phyloP scores from a whole-genome alignment of 2,329 filamentous ascomycete species.

The Chaetomium sp. region DNA sequence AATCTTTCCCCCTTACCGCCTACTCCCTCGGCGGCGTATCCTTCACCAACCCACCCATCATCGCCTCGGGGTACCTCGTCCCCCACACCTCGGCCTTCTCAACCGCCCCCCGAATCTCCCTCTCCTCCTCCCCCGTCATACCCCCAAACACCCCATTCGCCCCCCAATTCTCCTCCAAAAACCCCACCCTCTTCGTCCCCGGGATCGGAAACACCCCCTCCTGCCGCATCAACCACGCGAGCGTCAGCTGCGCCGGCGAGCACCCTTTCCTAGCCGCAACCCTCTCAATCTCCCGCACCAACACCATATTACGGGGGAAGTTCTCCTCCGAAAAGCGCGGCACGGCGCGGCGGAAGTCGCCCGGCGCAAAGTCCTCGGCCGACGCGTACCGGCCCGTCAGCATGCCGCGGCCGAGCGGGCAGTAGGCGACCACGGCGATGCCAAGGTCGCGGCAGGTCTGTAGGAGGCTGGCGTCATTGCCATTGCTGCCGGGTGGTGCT shows the following conservation, averaged over 20 bases:
- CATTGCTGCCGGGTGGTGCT: background rate
- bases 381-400: constrained; percentile 47
- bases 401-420: constrained; percentile 48
- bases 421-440: constrained; percentile 47
- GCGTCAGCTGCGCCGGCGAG: constrained; percentile 54
- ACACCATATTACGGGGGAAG: constrained; percentile 51
- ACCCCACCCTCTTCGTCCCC: constrained; percentile 42
- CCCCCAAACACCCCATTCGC: constrained; percentile 59
- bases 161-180: constrained; percentile 51
- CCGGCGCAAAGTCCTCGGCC: constrained; percentile 42
- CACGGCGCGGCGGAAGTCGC: constrained; percentile 39
- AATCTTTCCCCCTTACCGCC: background rate
- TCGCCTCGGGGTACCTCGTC: constrained; percentile 46
- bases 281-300: constrained; percentile 37
- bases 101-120: constrained; percentile 53
- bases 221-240: constrained; percentile 58
- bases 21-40: constrained; percentile 23
- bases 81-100: constrained; percentile 51
- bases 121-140: constrained; percentile 53
- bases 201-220: constrained; percentile 60
- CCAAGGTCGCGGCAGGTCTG: constrained; percentile 51
- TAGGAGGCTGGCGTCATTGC: background rate
- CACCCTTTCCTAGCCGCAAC: constrained; percentile 42
- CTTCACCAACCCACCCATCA: constrained; percentile 26
- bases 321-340: constrained; percentile 51